Evolutionary conservation across 2,329 filamentous ascomycete genomes (phyloP), one percentile per base, ranked within the genome.

Genomic region (Paraconiothyrium brasiliense): DNA sequence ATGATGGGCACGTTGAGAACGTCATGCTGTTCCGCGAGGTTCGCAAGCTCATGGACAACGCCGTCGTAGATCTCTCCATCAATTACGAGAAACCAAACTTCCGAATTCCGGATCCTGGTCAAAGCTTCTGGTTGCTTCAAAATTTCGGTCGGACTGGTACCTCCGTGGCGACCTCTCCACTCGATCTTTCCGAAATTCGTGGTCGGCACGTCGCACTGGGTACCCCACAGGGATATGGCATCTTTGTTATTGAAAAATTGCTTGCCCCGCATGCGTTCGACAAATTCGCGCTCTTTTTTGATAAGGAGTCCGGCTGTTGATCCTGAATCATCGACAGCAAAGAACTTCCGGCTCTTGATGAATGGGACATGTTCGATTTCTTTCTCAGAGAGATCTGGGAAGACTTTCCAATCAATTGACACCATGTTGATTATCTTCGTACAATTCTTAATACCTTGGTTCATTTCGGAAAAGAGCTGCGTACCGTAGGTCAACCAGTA

Each of bases 261-360:
- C 4, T 30, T 4, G 8, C 11, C 11, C 10, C 35, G 35, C 3
- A 37, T 14, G 11, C 8, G 13, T 14, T 37, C 35, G 8, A 37
- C 35, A 10, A 37, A 37, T 10, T 37, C 35, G 35, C 4, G 35
- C 11, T 37, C 71, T 71, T 58, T 54, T n/a, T 52, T 49, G 1
- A 67, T 52, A 22, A 75, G 68, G 5, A 60, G 49, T 14, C 67
- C 63, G 4, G 51, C 47, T 10, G 72, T 75, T 10, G 73, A 76
- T 1, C 73, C 73, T 2, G 72, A 77, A 14, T 75, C 71, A 55
- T 77, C 75, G 24, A 76, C 71, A 24, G 76, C 76, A 54, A 76
- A 76, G 62, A 73, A 75, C 49, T 73, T 73, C 46, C 67, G 67
- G 20, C 68, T 61, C 22, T 58, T 47, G 1, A 67, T 37, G 24